Evolutionary conservation across 177 flowering plant species (phyloP), one percentile per base, ranked within the genome.

Genomic region (Vitis hybrid): DNA sequence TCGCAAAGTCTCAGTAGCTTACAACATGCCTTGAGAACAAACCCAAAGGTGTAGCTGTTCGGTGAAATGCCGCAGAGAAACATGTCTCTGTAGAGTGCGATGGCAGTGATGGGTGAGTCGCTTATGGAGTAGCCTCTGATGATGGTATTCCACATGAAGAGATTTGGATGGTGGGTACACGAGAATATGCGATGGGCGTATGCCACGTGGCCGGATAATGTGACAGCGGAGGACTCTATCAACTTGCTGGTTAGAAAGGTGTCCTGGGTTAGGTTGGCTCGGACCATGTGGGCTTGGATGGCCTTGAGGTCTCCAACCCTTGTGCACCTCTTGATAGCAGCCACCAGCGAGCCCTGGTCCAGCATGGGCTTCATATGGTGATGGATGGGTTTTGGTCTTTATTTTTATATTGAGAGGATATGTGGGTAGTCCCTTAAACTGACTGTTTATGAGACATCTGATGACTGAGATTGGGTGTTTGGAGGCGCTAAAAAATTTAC

Each of bases 81-180:
- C 80, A 73, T 73, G 30, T 62, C 58, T 52, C 61, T 62, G 61
- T 52, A 77, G 21, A 77, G 46, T 4, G 51, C 19, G 30, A 74
- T 17, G 24, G 74, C 70, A 11, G 40, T 50, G 55, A 65, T 21
- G 5, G 80, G 62, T 10, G 68, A 66, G 30, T 65, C 67, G 60
- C 68, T 73, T 3, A 65, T 54, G 8, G 74, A 62, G 69, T 74
- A 70, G 11, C 80, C 77, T 21, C 77, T 66, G 63, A 77, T 73
- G 32, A 77, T 48, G 56, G 80, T 77, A 74, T 77, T 77, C 71
- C 70, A 77, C 66, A 74, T 65, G 67, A 77, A 77, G 64, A 55
- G 46, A 40, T 77, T 73, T 2, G 72, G 74, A 14, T 50, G 30
- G 67, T 61, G 77, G 12, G 62, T 62, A 17, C 35, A 24, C 0